phyloP scores from a whole-genome alignment of 164 flowering plant species.

The Echeveria elegans region DNA sequence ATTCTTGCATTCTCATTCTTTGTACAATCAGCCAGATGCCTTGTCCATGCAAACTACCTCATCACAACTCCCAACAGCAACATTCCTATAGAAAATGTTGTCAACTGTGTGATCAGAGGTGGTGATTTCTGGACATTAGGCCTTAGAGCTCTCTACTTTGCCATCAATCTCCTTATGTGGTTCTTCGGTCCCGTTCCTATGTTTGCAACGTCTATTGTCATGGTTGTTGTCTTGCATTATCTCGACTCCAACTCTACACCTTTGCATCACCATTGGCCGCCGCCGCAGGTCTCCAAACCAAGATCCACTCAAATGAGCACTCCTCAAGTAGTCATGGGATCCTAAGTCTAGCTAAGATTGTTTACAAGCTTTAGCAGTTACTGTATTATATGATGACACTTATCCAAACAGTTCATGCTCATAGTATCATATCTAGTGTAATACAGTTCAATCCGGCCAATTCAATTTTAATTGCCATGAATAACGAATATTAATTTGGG shows the following conservation, averaged over 20 bases:
- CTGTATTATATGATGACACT: too few species aligned
- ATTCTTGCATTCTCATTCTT: constrained; percentile 53
- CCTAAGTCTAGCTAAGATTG: not conserved
- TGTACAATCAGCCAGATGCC: constrained; percentile 40
- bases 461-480: too few species aligned
- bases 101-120: constrained; percentile 41
- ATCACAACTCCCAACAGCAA: constrained; percentile 49
- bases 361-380: not conserved
- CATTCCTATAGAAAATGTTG: constrained; percentile 31
- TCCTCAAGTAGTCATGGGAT: not conserved
- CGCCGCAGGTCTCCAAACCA: not conserved
- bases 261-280: constrained; percentile 13
- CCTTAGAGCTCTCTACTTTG: constrained; percentile 45
- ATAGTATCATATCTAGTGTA: too few species aligned
- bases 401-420: too few species aligned
- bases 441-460: too few species aligned
- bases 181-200: constrained; percentile 57
- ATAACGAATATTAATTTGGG: too few species aligned
- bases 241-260: constrained; percentile 33
- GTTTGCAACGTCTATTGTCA: constrained; percentile 26
- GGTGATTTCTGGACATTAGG: constrained; percentile 50
- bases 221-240: constrained; percentile 29
- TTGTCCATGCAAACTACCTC: constrained; percentile 48
- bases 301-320: not conserved
- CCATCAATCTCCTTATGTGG: constrained; percentile 40